Conservation (phyloP, 2,329 filamentous ascomycete genomes). For the Teratosphaeria destructans region DNA sequence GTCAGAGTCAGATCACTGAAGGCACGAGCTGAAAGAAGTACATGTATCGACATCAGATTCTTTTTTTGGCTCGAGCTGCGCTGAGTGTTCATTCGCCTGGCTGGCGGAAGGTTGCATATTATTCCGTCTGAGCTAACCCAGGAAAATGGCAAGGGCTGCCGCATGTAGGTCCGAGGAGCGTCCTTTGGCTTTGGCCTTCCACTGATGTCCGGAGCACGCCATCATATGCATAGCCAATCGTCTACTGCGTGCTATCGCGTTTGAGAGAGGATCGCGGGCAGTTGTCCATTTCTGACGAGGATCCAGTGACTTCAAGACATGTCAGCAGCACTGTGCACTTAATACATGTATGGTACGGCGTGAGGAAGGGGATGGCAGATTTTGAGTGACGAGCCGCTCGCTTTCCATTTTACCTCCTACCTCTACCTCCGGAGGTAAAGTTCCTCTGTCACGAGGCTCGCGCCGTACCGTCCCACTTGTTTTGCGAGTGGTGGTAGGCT, state of each 20-base stretch:
- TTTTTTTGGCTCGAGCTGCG: too few species aligned
- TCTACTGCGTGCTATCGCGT: neutral
- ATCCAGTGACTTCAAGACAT: too few species aligned
- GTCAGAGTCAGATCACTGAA: neutral
- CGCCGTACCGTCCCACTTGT: neutral
- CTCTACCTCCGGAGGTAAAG: too few species aligned
- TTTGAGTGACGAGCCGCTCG: too few species aligned
- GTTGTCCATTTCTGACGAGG: neutral
- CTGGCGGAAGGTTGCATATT: neutral
- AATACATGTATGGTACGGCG: too few species aligned
- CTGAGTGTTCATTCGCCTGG: too few species aligned
- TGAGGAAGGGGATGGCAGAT: too few species aligned
- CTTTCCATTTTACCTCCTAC: too few species aligned
- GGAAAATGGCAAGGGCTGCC: neutral
- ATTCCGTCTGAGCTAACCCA: neutral
- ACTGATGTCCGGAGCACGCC: neutral
- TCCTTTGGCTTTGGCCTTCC: neutral
- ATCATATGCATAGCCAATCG: neutral
- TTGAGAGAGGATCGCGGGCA: neutral
- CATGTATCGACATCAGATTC: neutral
- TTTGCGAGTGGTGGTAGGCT: neutral
- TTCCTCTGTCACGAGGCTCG: neutral
- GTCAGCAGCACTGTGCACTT: too few species aligned
- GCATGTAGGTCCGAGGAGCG: neutral
- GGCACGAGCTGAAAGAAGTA: neutral